Conservation (phyloP, 306 rosid species). For the Echinosophora koreensis region DNA sequence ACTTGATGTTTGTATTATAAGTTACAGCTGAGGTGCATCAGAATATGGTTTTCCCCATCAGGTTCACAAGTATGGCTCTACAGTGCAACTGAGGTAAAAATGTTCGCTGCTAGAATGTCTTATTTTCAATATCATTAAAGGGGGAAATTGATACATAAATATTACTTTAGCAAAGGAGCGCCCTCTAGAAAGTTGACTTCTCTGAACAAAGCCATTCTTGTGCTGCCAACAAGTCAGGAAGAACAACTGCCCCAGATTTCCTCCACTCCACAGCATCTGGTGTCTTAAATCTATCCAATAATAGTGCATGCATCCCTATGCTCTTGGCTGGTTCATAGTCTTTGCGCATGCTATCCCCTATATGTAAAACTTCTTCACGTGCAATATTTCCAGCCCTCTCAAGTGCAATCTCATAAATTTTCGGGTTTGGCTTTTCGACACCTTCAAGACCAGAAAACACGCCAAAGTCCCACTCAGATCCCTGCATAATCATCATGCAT, state of each 20-base stretch:
- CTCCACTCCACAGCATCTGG: conserved; percentile 85
- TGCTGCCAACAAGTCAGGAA: conserved; percentile 69
- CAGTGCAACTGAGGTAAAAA: conserved; percentile 24
- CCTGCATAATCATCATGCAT: conserved; percentile 61
- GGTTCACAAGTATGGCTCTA: conserved; percentile 28
- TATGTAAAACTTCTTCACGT: conserved; percentile 76
- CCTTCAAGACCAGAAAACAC: conserved; percentile 97
- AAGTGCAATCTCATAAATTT: conserved; percentile 81
- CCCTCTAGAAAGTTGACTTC: conserved; percentile 52
- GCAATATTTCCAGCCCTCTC: conserved; percentile 78
- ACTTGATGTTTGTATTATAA: conserved; percentile 16
- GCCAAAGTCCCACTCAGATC: conserved; percentile 96
- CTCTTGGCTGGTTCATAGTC: conserved; percentile 90
- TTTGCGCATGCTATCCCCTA: conserved; percentile 95
- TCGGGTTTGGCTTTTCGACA: conserved; percentile 87
- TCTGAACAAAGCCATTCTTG: conserved; percentile 73
- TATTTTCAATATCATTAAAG: not conserved
- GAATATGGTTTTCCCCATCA: conserved; percentile 20
- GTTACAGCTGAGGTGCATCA: conserved; percentile 31
- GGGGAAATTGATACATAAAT: conserved; percentile 1
- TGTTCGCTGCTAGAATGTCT: not conserved
- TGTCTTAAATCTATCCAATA: conserved; percentile 91
- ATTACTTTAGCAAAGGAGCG: conserved; percentile 31
- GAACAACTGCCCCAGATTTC: conserved; percentile 80
- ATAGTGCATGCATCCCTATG: conserved; percentile 85